Base-by-base conservation (phyloP, 257 asterid genomes). In the Solanum peruvianum region DNA sequence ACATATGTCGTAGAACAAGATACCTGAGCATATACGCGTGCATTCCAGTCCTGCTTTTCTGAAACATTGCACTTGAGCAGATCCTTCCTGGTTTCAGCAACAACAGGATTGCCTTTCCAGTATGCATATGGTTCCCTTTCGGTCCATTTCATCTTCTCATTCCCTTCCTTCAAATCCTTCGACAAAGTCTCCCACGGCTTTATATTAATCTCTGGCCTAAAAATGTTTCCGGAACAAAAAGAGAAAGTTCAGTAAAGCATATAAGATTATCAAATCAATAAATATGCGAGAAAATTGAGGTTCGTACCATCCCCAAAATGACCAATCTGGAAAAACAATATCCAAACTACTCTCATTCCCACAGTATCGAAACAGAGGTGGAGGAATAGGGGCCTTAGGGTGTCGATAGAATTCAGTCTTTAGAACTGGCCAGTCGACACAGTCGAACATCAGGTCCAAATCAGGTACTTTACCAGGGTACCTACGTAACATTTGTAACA, bases 71-170 rank as follows among this genome's bases (percentile, higher is more conserved):
- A 97, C 56, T 88, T 94, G 84, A 94, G 92, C 84, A 97, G 90
- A 88, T 95, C 98, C 94, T 37, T 87, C 92, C 99, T 92, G 12
- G 92, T 91, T 16, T 73, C 58, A 52, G 95, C 91, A n/a, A 92
- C 95, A 4, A 2, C 4, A 1, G 96, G 97, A 87, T 93, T 94
- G 47, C 98, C 99, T 69, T 95, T 97, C 99, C 99, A 97, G 83
- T 91, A 95, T 64, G 99, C 98, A 87, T 92, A 87, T 7, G 97
- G 96, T 86, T 94, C 99, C 89, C 98, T 91, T 18, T 93, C 96
- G 3, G 86, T 87, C 99, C 99, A 97, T 76, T 41, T 88, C 8
- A 58, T 90, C 92, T 90, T 89, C 86, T 47, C 69, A 71, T 91
- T 97, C 85, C 98, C 99, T 86, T 92, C 89, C 83, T 84, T 87